Base-by-base conservation (phyloP, 305 asterid genomes). In the Coffea humblotiana region DNA sequence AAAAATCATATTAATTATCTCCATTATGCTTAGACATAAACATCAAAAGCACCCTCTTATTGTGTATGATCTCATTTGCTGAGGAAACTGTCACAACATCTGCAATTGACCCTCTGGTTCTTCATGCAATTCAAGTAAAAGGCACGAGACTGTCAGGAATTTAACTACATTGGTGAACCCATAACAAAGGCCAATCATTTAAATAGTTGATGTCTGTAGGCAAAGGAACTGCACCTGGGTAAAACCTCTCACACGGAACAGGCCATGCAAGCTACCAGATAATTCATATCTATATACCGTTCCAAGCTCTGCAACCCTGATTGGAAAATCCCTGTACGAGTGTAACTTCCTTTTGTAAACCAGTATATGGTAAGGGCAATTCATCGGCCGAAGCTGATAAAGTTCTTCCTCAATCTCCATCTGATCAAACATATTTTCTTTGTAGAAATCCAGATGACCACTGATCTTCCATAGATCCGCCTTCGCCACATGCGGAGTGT, bases 371-470 rank as follows among this genome's bases (percentile, higher is more conserved):
- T 95, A 95, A 74, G 99, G 99, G 79, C 99, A 95, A 89, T 95
- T 95, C 99, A 95, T 95, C 18, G 99, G 98, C 73, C 99, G 95
- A 82, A 95, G 97, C 92, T 95, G 99, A 87, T 91, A 95, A 79
- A 85, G 95, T 83, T 95, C 99, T 68, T 93, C 88, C 85, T 95
- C 99, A 79, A 95, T 89, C 83, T 92, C 90, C 96, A 95, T 95
- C 85, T 93, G 98, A 43, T 92, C 97, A 85, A 89, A 95, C 99
- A 95, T 95, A 87, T 90, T 95, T 87, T 95, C 99, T 83, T 87
- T 89, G 88, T 95, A 95, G 86, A 93, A 95, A 79, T 95, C 99
- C 73, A 93, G 89, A 90, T 95, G 98, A 63, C 99, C 99, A 79
- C 99, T 93, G 79, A 90, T 89, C 90, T 92, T 90, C 99, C 99